Evolutionary conservation across 805 yeast genomes (phyloP).

Genomic region (Isabelozyma pseudorhagii): DNA sequence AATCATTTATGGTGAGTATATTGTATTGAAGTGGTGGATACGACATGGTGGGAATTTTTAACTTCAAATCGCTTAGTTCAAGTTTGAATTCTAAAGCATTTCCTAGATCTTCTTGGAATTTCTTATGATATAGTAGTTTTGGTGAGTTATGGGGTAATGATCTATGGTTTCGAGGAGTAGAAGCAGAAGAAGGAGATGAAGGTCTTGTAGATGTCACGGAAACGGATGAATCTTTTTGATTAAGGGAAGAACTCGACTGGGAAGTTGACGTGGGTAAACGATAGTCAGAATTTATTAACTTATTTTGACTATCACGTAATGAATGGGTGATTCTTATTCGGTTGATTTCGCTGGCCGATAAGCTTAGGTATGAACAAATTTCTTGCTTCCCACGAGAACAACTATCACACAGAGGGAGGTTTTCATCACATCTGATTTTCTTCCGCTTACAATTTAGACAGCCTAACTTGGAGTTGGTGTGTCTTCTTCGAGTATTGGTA

Average conservation of each 20-base stretch:
- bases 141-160: background rate
- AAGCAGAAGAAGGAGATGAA: background rate
- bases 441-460: slow-evolving; percentile 28
- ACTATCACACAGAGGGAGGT: slow-evolving; percentile 23
- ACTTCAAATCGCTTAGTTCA: slow-evolving; percentile 18
- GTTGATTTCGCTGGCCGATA: slow-evolving; percentile 15
- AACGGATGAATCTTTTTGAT: background rate
- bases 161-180: background rate
- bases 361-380: slow-evolving; percentile 21
- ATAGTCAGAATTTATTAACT: slow-evolving; percentile 19
- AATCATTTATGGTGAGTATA: slow-evolving; percentile 13
- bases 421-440: slow-evolving; percentile 30
- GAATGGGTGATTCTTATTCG: slow-evolving; percentile 24
- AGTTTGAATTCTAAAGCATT: slow-evolving; percentile 18
- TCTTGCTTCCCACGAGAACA: slow-evolving; percentile 23
- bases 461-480: slow-evolving; percentile 28
- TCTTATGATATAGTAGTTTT: background rate
- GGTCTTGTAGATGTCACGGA: background rate
- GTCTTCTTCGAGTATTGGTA: slow-evolving; percentile 16
- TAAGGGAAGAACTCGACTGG: background rate
- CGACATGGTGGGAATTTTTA: slow-evolving; percentile 14
- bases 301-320: slow-evolving; percentile 24
- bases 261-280: slow-evolving; percentile 21
- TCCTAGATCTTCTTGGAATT: background rate
- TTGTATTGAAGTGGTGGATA: slow-evolving; percentile 22